Evolutionary conservation across 140 eudicot genomes (phyloP).

Genomic region (Anethum foeniculum): DNA sequence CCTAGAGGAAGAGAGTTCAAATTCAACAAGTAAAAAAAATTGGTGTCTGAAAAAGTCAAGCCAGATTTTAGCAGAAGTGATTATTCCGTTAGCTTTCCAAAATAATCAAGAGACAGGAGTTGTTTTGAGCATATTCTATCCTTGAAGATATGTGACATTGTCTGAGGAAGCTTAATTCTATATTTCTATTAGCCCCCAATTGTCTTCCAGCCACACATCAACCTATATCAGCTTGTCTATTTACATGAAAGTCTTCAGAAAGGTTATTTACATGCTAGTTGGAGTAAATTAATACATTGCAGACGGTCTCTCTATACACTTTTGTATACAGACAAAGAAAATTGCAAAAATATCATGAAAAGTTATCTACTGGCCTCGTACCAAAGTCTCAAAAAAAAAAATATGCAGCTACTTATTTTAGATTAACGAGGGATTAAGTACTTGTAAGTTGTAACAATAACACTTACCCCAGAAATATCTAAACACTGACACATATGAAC

Average conservation of each 20-base stretch:
- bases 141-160: not conserved
- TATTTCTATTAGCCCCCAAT: not conserved
- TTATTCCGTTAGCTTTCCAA: not conserved
- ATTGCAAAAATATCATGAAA: not conserved
- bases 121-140: not conserved
- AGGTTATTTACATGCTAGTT: not conserved
- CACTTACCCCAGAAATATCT: not conserved
- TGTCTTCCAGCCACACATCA: not conserved
- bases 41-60: not conserved
- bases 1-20: slow-evolving; percentile 28
- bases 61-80: not conserved
- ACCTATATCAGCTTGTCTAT: not conserved
- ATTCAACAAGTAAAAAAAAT: not conserved
- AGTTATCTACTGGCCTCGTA: not conserved
- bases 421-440: not conserved
- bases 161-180: not conserved
- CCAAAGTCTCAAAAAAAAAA: not conserved
- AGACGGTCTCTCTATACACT: not conserved
- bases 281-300: not conserved
- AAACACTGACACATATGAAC: not conserved
- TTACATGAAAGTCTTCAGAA: not conserved
- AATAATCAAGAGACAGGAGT: not conserved
- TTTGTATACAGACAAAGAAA: not conserved
- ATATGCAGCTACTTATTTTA: not conserved
- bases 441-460: not conserved